Evolutionary conservation across 176 grass and related monocot genomes (phyloP), one percentile per base, ranked within the genome.

Genomic region (Hordeum marinum): DNA sequence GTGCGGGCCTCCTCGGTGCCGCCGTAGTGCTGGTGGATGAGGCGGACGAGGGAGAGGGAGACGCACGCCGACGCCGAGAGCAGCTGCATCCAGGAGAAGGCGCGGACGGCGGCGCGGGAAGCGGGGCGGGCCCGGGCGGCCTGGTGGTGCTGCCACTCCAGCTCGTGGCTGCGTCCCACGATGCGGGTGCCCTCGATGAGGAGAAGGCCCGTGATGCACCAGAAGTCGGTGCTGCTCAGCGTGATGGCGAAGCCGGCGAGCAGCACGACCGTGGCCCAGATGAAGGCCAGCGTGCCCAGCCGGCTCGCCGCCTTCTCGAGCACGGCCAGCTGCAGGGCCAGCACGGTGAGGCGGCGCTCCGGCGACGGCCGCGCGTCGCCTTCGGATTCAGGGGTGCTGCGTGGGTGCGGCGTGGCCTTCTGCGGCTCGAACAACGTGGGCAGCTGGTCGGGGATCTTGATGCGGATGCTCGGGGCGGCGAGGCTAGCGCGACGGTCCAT

Each of bases 231-330:
- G 29, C 36, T 66, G 26, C 72, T 66, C 41, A 97, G 84, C 6
- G 72, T 76, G 54, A 91, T 88, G 65, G 89, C 82, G 86, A 97
- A 97, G 5, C 94, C 94, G 23, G 91, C 91, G 1, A 97, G 94
- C 4, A 97, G 85, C 10, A 90, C 94, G 1, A 93, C 91, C 18
- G 92, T 94, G 8, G 90, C 89, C 92, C 92, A 95, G 69, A 95
- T 85, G 88, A 95, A 97, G 7, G 80, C 89, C 68, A 97, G 50
- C 36, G 91, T 79, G 41, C 94, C 91, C 11, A 94, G 91, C 34
- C 94, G 71, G 76, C 89, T 97, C 8, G 91, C 94, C 17, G 91
- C 84, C 89, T 97, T 97, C 85, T 97, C 91, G 1, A 97, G 82
- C 11, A 94, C 34, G 2, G 94, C 89, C 2, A 97, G 82, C 40